Conservation (phyloP, 106 monocot species). For the Dioscorea alata region DNA sequence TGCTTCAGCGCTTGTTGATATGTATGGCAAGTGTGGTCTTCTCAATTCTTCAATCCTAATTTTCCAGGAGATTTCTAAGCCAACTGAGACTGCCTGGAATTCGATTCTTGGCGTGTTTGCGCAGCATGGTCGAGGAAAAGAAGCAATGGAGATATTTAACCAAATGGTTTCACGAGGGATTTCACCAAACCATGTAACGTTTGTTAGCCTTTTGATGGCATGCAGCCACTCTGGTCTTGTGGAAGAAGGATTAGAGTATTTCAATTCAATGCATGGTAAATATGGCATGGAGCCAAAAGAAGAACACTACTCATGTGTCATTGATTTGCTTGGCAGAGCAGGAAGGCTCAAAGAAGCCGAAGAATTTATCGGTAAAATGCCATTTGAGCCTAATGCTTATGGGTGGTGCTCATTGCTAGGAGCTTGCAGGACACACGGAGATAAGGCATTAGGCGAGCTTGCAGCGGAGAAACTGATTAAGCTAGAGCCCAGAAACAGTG, state of each 20-base stretch:
- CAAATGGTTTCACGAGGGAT: constrained; percentile 22
- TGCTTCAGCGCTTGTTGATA: constrained; percentile 34
- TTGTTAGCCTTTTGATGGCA: constrained; percentile 39
- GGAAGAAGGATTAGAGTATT: constrained; percentile 35
- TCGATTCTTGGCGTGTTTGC: constrained; percentile 29
- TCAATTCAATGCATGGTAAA: constrained; percentile 27
- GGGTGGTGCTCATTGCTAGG: constrained; percentile 63
- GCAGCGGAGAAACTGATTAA: constrained; percentile 58
- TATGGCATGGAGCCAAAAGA: constrained; percentile 30
- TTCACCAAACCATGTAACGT: constrained; percentile 32
- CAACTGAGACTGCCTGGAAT: constrained; percentile 30
- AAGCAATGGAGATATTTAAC: constrained; percentile 25
- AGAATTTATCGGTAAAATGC: constrained; percentile 43
- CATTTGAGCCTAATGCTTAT: constrained; percentile 40
- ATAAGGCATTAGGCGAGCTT: constrained; percentile 37
- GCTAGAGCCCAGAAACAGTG: constrained; percentile 47
- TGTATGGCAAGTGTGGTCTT: constrained; percentile 61
- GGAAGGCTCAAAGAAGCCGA: constrained; percentile 36
- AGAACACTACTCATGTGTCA: constrained; percentile 45
- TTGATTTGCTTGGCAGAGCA: constrained; percentile 47
- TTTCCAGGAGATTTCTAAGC: constrained; percentile 23
- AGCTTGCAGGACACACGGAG: constrained; percentile 43
- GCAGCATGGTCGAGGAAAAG: constrained; percentile 40
- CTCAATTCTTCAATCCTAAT: constrained; percentile 22
- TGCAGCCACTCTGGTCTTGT: constrained; percentile 52